These are phyloP conservation scores for Podospora appendiculata DNA, from an alignment of 495 filamentous ascomycete species.

Conservation along the genomic window DNA sequence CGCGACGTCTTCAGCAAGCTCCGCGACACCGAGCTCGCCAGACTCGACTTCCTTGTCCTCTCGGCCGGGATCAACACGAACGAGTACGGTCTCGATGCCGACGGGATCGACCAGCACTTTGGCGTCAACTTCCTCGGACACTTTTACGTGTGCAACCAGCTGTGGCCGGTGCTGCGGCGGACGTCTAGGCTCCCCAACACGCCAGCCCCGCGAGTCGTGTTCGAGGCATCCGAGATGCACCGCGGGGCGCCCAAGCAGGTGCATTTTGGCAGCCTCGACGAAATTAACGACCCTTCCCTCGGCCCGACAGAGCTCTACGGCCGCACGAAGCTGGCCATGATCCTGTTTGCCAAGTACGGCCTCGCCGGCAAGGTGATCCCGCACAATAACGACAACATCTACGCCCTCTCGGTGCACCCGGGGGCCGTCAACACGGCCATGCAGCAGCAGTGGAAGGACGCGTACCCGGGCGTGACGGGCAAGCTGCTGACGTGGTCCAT, in stretches of 20 bases:
- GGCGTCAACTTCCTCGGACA: constrained; percentile 44
- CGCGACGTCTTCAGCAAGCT: constrained; percentile 29
- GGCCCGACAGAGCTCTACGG: constrained; percentile 46
- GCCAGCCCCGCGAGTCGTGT: constrained; percentile 35
- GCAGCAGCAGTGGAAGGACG: constrained; percentile 42
- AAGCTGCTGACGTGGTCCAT: constrained; percentile 27
- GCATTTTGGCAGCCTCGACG: constrained; percentile 38
- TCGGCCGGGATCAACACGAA: constrained; percentile 44
- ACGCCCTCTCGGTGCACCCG: constrained; percentile 35
- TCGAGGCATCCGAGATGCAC: constrained; percentile 50
- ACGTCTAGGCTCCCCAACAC: constrained; percentile 18
- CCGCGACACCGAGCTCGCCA: constrained; percentile 13
- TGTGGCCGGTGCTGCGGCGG: constrained; percentile 34
- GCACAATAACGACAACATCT: constrained; percentile 32
- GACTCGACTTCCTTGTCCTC: constrained; percentile 39
- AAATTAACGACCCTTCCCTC: constrained; percentile 47
- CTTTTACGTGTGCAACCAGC: constrained; percentile 32
- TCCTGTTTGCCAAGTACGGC: constrained; percentile 43
- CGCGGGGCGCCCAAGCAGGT: constrained; percentile 33
- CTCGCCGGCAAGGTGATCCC: constrained; percentile 32
- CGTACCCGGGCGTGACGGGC: constrained; percentile 34
- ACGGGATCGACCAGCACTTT: constrained; percentile 46
- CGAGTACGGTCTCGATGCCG: constrained; percentile 27
- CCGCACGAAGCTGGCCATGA: constrained; percentile 47
- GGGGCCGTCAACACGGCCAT: constrained; percentile 38